Percentiles rank a stretch among this genome's conserved stretches.
Conservation (phyloP, 2,329 filamentous ascomycete genomes). For the Alternaria solani region DNA sequence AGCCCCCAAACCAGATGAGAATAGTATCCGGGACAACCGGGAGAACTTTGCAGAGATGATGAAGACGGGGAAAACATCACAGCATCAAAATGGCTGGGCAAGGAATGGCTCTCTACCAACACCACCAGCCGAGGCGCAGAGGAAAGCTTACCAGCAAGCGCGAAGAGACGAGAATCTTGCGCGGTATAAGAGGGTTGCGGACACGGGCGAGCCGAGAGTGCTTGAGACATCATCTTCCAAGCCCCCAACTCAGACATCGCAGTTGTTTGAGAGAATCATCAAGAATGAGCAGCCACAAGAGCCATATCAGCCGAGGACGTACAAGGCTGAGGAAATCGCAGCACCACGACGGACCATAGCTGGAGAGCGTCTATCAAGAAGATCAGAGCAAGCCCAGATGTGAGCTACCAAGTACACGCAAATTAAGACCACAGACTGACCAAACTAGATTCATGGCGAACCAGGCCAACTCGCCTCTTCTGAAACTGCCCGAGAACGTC, state of each 20-base stretch:
- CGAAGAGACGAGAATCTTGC: neutral
- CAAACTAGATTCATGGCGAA: slow-evolving; percentile 34
- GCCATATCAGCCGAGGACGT: slow-evolving; percentile 22
- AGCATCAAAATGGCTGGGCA: slow-evolving; percentile 4
- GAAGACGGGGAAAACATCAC: slow-evolving; percentile 14
- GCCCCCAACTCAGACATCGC: slow-evolving; percentile 15
- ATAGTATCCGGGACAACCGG: slow-evolving; percentile 18
- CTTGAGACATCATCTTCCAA: slow-evolving; percentile 1
- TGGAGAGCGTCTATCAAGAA: slow-evolving; percentile 15
- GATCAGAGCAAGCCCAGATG: slow-evolving; percentile 23
- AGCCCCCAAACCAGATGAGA: slow-evolving; percentile 10
- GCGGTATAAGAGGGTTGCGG: neutral
- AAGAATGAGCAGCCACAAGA: slow-evolving; percentile 17
- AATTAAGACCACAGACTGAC: neutral
- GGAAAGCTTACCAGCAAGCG: slow-evolving; percentile 14
- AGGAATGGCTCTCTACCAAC: slow-evolving; percentile 29
- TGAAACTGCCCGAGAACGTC: slow-evolving; percentile 35
- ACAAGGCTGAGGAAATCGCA: slow-evolving; percentile 18
- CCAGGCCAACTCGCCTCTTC: slow-evolving; percentile 32
- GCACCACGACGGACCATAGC: slow-evolving; percentile 20
- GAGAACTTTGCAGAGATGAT: slow-evolving; percentile 25
- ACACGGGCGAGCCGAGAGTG: neutral
- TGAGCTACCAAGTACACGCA: slow-evolving; percentile 12
- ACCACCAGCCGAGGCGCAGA: slow-evolving; percentile 30
- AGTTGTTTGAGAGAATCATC: slow-evolving; percentile 13